Base-by-base conservation (phyloP, 257 asterid species). In the Solanum piurae region DNA sequence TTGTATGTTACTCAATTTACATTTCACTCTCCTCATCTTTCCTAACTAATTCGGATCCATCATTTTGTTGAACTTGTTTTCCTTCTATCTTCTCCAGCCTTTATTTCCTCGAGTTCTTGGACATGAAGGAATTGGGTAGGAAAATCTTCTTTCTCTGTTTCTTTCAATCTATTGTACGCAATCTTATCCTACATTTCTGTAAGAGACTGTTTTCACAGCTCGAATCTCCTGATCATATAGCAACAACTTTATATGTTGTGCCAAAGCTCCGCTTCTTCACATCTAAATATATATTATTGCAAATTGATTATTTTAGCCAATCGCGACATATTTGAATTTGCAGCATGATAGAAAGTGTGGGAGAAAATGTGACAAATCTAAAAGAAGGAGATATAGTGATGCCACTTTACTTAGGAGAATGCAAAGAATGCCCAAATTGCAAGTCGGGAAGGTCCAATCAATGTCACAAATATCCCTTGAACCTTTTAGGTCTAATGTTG, bases 261-360 rank as follows among this genome's bases (percentile, higher is more conserved):
- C 0, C 25, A 6, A 20, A 0, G 64, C 25, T 55, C 11, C 7
- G 11, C 60, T 13, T 14, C 0, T 46, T 13, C 58, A 20, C 11
- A 58, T 58, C 11, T 4, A 58, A 20, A 55, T 55, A 3, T 58
- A 20, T 58, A 60, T 62, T 62, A 10, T 25, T 64, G 33, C 6
- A 64, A 64, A 64, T 4, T 64, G 72, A 64, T 46, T 21, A 21
- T 23, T n/a, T 12, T 64, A 64, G 18, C 72, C 72, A 64, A 25
- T 25, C 9, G 1, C 8, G 34, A 25, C 34, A 27, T 12, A 27
- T 66, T 23, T 80, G 16, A 10, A 36, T 68, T 18, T 75, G 69
- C 87, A 95, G 96, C 1, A 87, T 91, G 93, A 79, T 95, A n/a
- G 98, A 95, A 84, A 94, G 97, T 37, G 94, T 93, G 21, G 98